Percentiles rank a stretch among this genome's conserved stretches.
Evolutionary conservation across 768 basidiomycete species (phyloP).

Genomic region (Leucosporidium scottii): DNA sequence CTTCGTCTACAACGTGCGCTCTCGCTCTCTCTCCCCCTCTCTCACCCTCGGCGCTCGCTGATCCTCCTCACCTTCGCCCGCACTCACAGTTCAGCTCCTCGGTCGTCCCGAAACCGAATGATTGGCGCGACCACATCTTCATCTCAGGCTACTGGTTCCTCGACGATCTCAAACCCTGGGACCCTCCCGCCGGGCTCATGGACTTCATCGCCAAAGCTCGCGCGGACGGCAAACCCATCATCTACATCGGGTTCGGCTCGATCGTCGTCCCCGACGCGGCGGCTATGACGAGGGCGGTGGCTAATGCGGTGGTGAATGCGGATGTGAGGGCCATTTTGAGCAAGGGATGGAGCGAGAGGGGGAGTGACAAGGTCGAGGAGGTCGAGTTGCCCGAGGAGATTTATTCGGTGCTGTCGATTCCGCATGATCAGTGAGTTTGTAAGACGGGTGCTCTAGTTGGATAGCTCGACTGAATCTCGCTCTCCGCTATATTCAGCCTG

Average conservation of each 20-base stretch:
- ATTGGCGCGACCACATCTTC: constrained; percentile 98
- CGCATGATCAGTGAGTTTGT: constrained; percentile 6
- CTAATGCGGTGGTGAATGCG: constrained; percentile 74
- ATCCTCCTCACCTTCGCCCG: no score
- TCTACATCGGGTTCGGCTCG: constrained; percentile 94
- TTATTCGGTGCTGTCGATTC: constrained; percentile 62
- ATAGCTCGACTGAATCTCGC: no score
- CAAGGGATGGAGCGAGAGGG: constrained; percentile 94
- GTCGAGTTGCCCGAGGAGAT: constrained; percentile 68
- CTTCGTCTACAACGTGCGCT: neutral
- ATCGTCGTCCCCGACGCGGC: constrained; percentile 95
- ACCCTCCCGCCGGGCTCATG: constrained; percentile 67
- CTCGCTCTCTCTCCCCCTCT: neutral
- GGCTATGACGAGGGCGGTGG: constrained; percentile 79
- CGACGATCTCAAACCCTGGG: constrained; percentile 64
- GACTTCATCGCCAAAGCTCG: constrained; percentile 76
- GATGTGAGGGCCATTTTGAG: constrained; percentile 87
- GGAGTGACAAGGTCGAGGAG: constrained; percentile 56
- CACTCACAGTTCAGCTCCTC: constrained; percentile 65
- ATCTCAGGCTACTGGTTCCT: constrained; percentile 77
- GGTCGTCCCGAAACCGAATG: constrained; percentile 75
- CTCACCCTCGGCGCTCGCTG: neutral
- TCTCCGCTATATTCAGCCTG: no score
- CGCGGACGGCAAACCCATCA: constrained; percentile 68
- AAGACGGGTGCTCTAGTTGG: no score